phyloP scores from a whole-genome alignment of 1,139 yeast species.

The Zygosaccharomyces sapae region DNA sequence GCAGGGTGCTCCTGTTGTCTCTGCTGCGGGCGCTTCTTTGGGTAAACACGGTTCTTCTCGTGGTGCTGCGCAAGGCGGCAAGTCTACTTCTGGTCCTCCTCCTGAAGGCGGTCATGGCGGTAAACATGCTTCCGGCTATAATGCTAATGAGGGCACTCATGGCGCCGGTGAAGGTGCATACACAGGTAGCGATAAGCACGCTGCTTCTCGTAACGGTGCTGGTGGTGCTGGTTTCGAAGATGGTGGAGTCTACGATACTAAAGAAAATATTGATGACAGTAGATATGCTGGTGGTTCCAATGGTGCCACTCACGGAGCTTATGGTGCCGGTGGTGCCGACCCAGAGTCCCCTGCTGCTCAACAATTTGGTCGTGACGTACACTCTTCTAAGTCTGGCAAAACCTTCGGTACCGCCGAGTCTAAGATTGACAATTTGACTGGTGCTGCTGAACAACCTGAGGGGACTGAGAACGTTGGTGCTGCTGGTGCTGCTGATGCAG shows the following conservation, averaged over 20 bases:
- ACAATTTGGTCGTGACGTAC: slow-evolving; percentile 16
- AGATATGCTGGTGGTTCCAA: neutral
- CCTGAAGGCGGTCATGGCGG: neutral
- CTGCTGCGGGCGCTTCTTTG: slow-evolving; percentile 2
- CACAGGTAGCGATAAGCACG: neutral
- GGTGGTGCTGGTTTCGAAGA: neutral
- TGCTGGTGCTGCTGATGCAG: neutral
- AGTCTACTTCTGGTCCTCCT: neutral
- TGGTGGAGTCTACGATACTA: neutral
- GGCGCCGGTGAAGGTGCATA: neutral
- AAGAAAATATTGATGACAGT: neutral
- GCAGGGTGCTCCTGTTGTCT: slow-evolving; percentile 8
- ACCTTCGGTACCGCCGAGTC: slow-evolving; percentile 7
- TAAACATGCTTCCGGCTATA: no score
- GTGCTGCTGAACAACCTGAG: neutral
- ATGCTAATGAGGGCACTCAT: no score
- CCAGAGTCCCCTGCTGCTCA: slow-evolving; percentile 11
- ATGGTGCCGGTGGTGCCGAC: neutral
- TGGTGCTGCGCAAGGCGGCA: neutral
- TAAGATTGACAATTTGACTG: slow-evolving; percentile 1
- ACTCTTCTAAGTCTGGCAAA: slow-evolving; percentile 11
- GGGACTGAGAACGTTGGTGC: neutral
- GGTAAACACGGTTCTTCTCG: neutral
- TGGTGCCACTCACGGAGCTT: neutral
- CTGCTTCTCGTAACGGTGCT: neutral